Base-by-base conservation (phyloP, 495 filamentous ascomycete species). In the Aspergillus nidulans region DNA sequence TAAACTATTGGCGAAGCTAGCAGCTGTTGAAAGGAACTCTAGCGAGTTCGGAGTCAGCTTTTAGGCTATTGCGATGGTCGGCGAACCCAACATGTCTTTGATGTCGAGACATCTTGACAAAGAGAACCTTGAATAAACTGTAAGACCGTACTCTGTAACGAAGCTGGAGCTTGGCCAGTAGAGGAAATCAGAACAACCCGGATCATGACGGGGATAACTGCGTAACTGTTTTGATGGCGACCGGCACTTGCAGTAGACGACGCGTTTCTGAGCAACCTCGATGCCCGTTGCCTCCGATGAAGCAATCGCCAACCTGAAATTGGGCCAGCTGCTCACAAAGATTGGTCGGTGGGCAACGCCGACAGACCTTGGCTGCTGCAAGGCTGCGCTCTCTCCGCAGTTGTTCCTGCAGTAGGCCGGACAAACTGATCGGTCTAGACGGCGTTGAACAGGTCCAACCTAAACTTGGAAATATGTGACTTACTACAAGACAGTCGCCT, bases 351-450 rank as follows among this genome's bases (percentile, higher is more conserved):
- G 19, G 30, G 30, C 30, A 34, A 12, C 32, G 20, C 36, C 42
- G 44, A 54, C 45, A 41, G 46, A 32, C 25, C 51, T 36, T 51
- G 42, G 51, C 47, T 53, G 28, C 56, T 58, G 56, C 57, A 57
- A 52, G 47, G 24, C 51, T 59, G 50, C 40, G 47, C 49, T 59
- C 59, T 61, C 63, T 68, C 68, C 66, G 58, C 67, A 61, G 55
- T 61, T 57, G 72, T 75, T 71, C 72, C 72, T 75, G 72, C 72
- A 75, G 72, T 73, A 75, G 70, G 63, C 69, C 69, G 44, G 44
- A 49, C 30, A 61, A 53, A 61, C 47, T 58, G 61, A 59, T 52
- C 55, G 55, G 56, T 58, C 55, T 52, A 58, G 20, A 49, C 21
- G 49, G 43, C 45, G 49, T 62, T 59, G 55, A 58, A 66, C 58